phyloP scores from a whole-genome alignment of 305 asterid genomes.

The Fraxinus nigra region DNA sequence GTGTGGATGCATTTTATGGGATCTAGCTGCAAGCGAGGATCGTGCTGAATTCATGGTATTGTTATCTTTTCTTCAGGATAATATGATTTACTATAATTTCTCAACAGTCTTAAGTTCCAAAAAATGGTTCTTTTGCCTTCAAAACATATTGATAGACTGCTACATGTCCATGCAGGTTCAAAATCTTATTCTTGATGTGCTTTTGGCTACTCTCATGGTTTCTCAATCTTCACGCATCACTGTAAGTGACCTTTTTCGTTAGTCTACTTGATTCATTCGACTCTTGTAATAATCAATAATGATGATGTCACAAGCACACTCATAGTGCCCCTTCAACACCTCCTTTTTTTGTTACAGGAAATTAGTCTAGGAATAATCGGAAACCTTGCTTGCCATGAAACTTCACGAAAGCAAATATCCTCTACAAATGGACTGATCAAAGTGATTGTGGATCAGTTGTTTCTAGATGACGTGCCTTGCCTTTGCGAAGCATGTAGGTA shows the following conservation, averaged over 20 bases:
- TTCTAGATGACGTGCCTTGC: constrained; percentile 75
- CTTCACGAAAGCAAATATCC: constrained; percentile 48
- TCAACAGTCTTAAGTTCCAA: neutral
- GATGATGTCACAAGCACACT: constrained; percentile 16
- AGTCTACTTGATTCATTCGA: constrained; percentile 1
- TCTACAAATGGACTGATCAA: constrained; percentile 63
- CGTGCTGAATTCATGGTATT: constrained; percentile 87
- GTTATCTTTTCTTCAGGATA: constrained; percentile 21
- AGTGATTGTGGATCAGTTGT: constrained; percentile 64
- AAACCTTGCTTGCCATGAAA: constrained; percentile 92
- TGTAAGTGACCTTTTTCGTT: constrained; percentile 46
- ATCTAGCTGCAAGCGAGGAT: constrained; percentile 84
- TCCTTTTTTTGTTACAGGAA: constrained; percentile 53
- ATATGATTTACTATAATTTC: constrained; percentile 5
- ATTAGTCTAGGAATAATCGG: constrained; percentile 90
- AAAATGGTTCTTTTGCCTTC: constrained; percentile 11
- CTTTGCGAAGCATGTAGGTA: constrained; percentile 88
- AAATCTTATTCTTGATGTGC: constrained; percentile 85
- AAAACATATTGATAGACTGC: constrained; percentile 12
- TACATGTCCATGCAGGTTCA: constrained; percentile 52
- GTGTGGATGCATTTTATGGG: constrained; percentile 94
- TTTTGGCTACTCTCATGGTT: constrained; percentile 68
- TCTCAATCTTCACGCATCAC: constrained; percentile 64
- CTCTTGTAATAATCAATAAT: constrained; percentile 5
- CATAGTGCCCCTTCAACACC: neutral